Evolutionary conservation across 768 basidiomycete species (phyloP).

Genomic region (Arthromyces matolae): DNA sequence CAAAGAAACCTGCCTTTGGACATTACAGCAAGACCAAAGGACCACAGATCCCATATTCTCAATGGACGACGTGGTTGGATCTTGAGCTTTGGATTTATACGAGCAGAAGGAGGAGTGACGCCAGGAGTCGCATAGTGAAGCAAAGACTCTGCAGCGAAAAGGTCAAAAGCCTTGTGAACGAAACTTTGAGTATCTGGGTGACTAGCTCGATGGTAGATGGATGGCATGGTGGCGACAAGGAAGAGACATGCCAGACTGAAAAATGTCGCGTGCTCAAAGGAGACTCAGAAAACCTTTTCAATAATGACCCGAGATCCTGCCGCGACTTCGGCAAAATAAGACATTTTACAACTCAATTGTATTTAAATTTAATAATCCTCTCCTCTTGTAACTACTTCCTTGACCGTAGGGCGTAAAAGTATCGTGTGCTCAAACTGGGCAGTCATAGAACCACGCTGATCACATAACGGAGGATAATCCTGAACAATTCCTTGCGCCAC

Average conservation of each 20-base stretch:
- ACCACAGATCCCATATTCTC: constrained; percentile 69
- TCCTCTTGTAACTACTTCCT: constrained; percentile 82
- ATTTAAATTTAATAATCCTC: constrained; percentile 83
- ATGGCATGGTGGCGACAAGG: constrained; percentile 15
- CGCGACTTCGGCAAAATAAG: background rate
- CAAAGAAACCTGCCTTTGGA: constrained; percentile 61
- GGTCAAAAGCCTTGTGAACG: constrained; percentile 15
- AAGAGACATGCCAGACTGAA: constrained; percentile 14
- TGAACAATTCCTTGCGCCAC: constrained; percentile 86
- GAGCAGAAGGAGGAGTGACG: constrained; percentile 67
- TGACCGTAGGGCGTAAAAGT: constrained; percentile 76
- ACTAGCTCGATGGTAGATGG: constrained; percentile 17
- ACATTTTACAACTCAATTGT: background rate
- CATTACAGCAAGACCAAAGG: constrained; percentile 60
- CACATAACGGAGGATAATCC: constrained; percentile 90
- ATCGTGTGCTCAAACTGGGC: constrained; percentile 94
- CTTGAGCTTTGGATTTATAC: constrained; percentile 67
- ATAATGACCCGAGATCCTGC: constrained; percentile 5
- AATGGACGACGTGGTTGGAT: constrained; percentile 51
- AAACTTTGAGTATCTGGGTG: constrained; percentile 5
- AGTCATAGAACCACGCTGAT: constrained; percentile 84
- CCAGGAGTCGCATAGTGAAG: constrained; percentile 66
- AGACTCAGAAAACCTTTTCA: background rate
- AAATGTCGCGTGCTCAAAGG: background rate
- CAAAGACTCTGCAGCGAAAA: constrained; percentile 33